Conservation (phyloP, 106 monocot genomes). For the Dioscorea zingiberensis region DNA sequence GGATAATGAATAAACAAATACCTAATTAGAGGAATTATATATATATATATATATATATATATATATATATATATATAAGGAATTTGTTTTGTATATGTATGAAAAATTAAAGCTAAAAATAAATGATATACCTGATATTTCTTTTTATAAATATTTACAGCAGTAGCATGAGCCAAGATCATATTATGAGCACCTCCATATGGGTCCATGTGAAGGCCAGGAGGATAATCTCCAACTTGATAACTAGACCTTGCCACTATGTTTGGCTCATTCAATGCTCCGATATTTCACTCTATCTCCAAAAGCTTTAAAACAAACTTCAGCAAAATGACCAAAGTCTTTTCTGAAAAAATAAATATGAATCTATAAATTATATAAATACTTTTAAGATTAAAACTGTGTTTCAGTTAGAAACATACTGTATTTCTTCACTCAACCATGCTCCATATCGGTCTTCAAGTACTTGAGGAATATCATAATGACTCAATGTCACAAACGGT, state of each 20-base stretch:
- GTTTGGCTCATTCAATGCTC: conserved; percentile 58
- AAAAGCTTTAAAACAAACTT: conserved; percentile 48
- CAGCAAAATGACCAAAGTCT: conserved; percentile 46
- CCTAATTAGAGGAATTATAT: too few relatives aligned
- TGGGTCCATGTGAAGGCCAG: conserved; percentile 28
- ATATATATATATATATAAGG: not conserved
- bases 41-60: too few relatives aligned
- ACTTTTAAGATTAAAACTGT: too few relatives aligned
- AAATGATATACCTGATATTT: conserved; percentile 29
- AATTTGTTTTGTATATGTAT: not conserved
- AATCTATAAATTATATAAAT: too few relatives aligned
- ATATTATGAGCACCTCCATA: conserved; percentile 36
- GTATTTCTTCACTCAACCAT: conserved; percentile 51
- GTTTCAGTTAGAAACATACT: conserved; percentile 12
- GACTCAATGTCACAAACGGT: conserved; percentile 49
- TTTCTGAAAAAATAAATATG: conserved; percentile 21
- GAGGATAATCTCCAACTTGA: conserved; percentile 30
- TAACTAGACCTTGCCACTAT: conserved; percentile 26
- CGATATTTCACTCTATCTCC: conserved; percentile 56
- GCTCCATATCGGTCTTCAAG: conserved; percentile 36
- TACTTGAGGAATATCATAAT: conserved; percentile 50
- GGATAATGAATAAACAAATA: too few relatives aligned
- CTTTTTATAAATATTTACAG: conserved; percentile 30
- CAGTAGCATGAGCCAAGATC: conserved; percentile 40
- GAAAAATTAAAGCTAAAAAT: not conserved